Conservation (phyloP, 371 early-diverging fungal species). For the Parasitella parasitica region DNA sequence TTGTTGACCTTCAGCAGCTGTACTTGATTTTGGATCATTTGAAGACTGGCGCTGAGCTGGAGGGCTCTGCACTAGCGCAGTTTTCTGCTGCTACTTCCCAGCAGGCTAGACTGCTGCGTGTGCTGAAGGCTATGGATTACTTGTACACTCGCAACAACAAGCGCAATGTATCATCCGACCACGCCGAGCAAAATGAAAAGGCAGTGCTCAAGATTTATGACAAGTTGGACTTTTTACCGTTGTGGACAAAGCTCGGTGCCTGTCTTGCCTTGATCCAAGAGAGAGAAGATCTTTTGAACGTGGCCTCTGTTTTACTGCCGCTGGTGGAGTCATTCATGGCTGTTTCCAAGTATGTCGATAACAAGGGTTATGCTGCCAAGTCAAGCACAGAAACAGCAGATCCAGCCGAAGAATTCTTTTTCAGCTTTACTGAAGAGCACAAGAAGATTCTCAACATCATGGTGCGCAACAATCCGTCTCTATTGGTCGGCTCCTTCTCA, state of each 20-base stretch:
- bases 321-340: conserved; percentile 97
- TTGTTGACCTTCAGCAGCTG: conserved; percentile 68
- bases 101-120: conserved; percentile 90
- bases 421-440: conserved; percentile 91
- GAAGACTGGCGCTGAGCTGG: conserved; percentile 64
- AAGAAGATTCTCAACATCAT: conserved; percentile 95
- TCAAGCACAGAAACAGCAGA: conserved; percentile 6
- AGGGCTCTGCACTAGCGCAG: conserved; percentile 57
- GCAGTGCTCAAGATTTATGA: conserved; percentile 70
- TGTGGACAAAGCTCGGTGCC: conserved; percentile 84
- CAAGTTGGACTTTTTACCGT: conserved; percentile 62
- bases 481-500: conserved; percentile 97
- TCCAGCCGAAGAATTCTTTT: conserved; percentile 74
- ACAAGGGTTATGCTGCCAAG: conserved; percentile 18
- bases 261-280: conserved; percentile 75
- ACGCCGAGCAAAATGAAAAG: conserved; percentile 47
- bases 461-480: conserved; percentile 94
- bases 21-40: conserved; percentile 56
- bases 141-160: conserved; percentile 55
- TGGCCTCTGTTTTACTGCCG: conserved; percentile 92
- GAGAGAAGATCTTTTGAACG: conserved; percentile 79
- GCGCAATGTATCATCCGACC: conserved; percentile 13
- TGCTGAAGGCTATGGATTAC: conserved; percentile 93
- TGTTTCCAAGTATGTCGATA: conserved; percentile 75
- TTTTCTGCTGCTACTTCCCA: conserved; percentile 86